These are phyloP conservation scores for Asterophora lycoperdoides DNA, from an alignment of 768 basidiomycete species.

Conservation along the genomic window DNA sequence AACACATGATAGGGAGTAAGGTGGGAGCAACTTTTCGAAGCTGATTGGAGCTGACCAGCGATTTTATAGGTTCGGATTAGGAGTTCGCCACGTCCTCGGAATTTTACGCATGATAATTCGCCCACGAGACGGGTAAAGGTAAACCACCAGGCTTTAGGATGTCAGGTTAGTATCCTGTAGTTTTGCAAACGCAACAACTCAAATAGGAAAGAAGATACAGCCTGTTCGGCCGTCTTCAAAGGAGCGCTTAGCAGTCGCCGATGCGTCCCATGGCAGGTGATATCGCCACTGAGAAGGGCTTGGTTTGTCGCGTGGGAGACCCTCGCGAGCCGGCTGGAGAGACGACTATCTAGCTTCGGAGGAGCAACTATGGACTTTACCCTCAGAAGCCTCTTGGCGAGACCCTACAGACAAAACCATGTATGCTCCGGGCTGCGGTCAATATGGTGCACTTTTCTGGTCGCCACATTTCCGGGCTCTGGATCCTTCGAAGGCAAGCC, in stretches of 20 bases:
- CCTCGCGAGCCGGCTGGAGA: not conserved
- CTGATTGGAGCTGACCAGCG: constrained; percentile 7
- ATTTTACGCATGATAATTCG: constrained; percentile 15
- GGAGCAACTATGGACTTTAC: not conserved
- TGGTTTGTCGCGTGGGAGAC: constrained; percentile 17
- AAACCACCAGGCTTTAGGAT: constrained; percentile 4
- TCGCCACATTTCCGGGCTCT: constrained; percentile 11
- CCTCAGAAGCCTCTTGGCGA: not conserved
- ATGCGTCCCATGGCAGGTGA: constrained; percentile 4
- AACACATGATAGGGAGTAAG: constrained; percentile 43
- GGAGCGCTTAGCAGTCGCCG: not conserved
- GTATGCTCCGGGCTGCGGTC: not conserved
- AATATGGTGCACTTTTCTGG: constrained; percentile 1
- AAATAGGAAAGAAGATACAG: constrained; percentile 16
- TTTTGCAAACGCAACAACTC: constrained; percentile 9
- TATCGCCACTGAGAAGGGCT: constrained; percentile 13
- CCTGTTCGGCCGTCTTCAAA: constrained; percentile 13
- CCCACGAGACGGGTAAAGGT: constrained; percentile 15
- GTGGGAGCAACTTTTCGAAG: constrained; percentile 2
- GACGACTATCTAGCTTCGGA: constrained; percentile 3
- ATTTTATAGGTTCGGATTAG: constrained; percentile 25
- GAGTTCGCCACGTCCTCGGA: constrained; percentile 17
- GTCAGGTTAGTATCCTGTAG: constrained; percentile 12
- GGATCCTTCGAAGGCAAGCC: not conserved
- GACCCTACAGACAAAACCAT: constrained; percentile 2